These are phyloP conservation scores for Kodamaea anthophila DNA, from an alignment of 1,139 yeast genomes.

Conservation along the genomic window DNA sequence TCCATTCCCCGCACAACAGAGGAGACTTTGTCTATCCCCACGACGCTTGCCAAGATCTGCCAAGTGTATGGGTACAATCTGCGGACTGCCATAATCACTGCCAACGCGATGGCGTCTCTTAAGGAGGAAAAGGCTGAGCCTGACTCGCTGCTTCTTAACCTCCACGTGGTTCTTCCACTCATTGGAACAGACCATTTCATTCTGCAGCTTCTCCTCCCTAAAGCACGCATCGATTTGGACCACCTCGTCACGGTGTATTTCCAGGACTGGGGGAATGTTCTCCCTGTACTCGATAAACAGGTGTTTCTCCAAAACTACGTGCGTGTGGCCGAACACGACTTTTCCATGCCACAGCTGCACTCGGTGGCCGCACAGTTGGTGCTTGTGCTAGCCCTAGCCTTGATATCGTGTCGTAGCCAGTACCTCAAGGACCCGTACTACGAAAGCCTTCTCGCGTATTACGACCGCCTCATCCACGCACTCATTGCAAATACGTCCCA, in stretches of 20 bases:
- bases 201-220: constrained; percentile 44
- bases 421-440: constrained; percentile 14
- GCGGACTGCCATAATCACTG: constrained; percentile 60
- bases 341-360: constrained; percentile 40
- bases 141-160: background rate
- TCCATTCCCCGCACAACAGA: constrained; percentile 74
- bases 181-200: constrained; percentile 29
- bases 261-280: constrained; percentile 69
- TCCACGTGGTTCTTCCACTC: background rate
- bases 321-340: constrained; percentile 27
- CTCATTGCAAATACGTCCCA: constrained; percentile 45
- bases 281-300: constrained; percentile 65
- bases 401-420: constrained; percentile 35
- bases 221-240: constrained; percentile 48
- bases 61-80: constrained; percentile 66
- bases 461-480: constrained; percentile 47
- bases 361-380: constrained; percentile 60
- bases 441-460: constrained; percentile 35
- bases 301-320: constrained; percentile 56
- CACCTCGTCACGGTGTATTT: constrained; percentile 56
- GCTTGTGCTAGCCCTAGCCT: constrained; percentile 54
- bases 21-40: constrained; percentile 68
- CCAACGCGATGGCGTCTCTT: constrained; percentile 61
- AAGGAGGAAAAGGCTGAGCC: constrained; percentile 37
- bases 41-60: constrained; percentile 60